Percentiles rank a stretch among this genome's conserved stretches.
phyloP scores from a whole-genome alignment of 495 filamentous ascomycete species.

The Chlorociboria aeruginascens region DNA sequence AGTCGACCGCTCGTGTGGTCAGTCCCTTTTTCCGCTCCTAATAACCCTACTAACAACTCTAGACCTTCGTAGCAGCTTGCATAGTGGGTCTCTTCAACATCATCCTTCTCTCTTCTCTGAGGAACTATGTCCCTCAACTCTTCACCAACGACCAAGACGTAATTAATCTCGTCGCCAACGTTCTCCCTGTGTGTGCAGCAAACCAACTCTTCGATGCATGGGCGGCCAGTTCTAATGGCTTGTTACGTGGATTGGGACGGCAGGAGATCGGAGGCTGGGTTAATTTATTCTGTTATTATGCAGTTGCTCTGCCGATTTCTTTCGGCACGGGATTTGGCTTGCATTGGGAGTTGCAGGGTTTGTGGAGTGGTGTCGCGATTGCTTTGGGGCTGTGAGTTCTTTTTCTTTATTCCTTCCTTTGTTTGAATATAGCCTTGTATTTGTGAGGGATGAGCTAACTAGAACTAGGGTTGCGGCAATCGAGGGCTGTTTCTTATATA shows the following conservation, averaged over 20 bases:
- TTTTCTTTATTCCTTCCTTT: background rate
- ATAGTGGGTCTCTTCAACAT: slow-evolving; percentile 69
- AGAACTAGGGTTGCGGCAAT: slow-evolving; percentile 41
- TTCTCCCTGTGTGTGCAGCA: slow-evolving; percentile 67
- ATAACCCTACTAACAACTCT: background rate
- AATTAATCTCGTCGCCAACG: slow-evolving; percentile 54
- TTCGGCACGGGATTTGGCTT: slow-evolving; percentile 63
- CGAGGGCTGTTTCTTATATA: slow-evolving; percentile 54
- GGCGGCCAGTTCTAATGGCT: slow-evolving; percentile 65
- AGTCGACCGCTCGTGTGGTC: slow-evolving; percentile 52
- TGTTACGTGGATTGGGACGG: slow-evolving; percentile 71
- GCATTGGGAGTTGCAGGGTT: slow-evolving; percentile 57
- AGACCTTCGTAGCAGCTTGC: slow-evolving; percentile 45
- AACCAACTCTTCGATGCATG: slow-evolving; percentile 85
- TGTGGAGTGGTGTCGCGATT: slow-evolving; percentile 74
- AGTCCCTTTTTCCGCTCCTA: slow-evolving; percentile 18
- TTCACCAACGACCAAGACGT: slow-evolving; percentile 78
- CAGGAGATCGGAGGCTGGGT: slow-evolving; percentile 86
- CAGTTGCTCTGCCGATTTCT: slow-evolving; percentile 72
- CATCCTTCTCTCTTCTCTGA: slow-evolving; percentile 46
- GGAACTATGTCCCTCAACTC: slow-evolving; percentile 58
- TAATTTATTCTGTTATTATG: slow-evolving; percentile 75
- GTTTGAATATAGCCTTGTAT: slow-evolving; percentile 18
- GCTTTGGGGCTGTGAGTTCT: slow-evolving; percentile 40
- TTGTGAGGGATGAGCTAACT: background rate